Percentiles rank a stretch among this genome's conserved stretches.
phyloP scores from a whole-genome alignment of 306 rosid species.

The Acmispon strigosus region DNA sequence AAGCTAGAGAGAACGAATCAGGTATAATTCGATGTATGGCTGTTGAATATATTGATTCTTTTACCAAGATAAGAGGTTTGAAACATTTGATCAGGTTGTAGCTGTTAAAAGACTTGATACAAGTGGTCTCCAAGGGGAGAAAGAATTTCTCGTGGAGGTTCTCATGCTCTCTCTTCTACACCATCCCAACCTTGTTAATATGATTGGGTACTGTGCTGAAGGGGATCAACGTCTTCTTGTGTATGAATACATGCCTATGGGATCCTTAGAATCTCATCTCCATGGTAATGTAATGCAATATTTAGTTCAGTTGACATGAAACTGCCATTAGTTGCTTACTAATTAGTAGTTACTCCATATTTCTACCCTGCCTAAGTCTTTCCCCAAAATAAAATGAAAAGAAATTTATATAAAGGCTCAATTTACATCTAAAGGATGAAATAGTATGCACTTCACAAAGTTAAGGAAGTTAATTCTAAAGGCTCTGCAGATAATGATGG shows the following conservation, averaged over 20 bases:
- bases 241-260: conserved; percentile 61
- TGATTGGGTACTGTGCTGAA: conserved; percentile 70
- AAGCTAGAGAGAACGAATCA: conserved; percentile 16
- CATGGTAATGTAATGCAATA: conserved; percentile 29
- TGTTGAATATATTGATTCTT: background rate
- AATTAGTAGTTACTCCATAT: background rate
- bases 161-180: conserved; percentile 58
- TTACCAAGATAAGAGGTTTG: background rate
- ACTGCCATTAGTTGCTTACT: background rate
- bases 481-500: background rate
- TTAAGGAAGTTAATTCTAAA: background rate
- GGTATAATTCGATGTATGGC: conserved; percentile 29
- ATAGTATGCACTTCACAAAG: background rate
- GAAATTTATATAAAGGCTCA: background rate
- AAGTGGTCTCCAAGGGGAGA: conserved; percentile 54
- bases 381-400: too few species aligned
- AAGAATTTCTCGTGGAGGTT: conserved; percentile 63
- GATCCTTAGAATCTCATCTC: conserved; percentile 63
- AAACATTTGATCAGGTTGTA: conserved; percentile 35
- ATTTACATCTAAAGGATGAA: background rate
- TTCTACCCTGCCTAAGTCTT: too few species aligned
- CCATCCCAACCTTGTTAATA: conserved; percentile 61
- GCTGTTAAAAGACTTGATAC: conserved; percentile 66
- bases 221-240: conserved; percentile 67
- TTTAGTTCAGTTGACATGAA: background rate